Evolutionary conservation across 2,329 filamentous ascomycete genomes (phyloP), one percentile per base, ranked within the genome.

Genomic region (Pseudopyrenochaeta lycopersici): DNA sequence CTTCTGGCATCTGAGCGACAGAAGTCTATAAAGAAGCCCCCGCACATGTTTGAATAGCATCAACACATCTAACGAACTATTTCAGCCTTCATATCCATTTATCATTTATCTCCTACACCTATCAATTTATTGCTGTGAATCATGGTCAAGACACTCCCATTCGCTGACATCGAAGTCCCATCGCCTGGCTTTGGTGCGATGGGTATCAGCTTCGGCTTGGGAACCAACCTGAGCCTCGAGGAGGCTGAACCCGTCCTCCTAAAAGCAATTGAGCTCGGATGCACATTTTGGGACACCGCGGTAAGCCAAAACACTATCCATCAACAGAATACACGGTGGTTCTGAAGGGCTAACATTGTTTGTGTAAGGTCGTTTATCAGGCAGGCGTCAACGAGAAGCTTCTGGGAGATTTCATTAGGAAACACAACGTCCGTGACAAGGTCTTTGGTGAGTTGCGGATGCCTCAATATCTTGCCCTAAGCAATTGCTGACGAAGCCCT

Each of bases 151-250:
- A 63, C 60, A 43, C 33, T 67, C 31, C 62, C 49, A 11, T 70
- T 68, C 32, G 42, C 50, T 10, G 58, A 60, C 36, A 18, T 63
- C 4, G n/a, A 77, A 18, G 80, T 87, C 27, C 76, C 81, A 1
- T 73, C 75, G 6, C 63, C 85, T 10, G 83, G 84, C 17, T 80
- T 85, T 31, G 82, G 84, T n/a, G 72, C 81, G n/a, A 85, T 85
- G 83, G 82, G 83, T 2, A 58, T 80, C 46, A 75, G 60, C 45
- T 73, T 75, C 30, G 80, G 78, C 58, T 80, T 83, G 49, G 81
- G 81, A 47, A 65, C 60, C 36, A 50, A 68, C 63, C 73, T 40
- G 77, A 79, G 50, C 70, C 80, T 62, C 6, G 62, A 69, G 10
- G 79, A 84, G 31, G 73, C 79, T 11, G 81, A 85, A 52, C 80